Percentiles rank a stretch among this genome's conserved stretches.
Conservation (phyloP, 2,329 filamentous ascomycete genomes). For the Leptographium flavum region DNA sequence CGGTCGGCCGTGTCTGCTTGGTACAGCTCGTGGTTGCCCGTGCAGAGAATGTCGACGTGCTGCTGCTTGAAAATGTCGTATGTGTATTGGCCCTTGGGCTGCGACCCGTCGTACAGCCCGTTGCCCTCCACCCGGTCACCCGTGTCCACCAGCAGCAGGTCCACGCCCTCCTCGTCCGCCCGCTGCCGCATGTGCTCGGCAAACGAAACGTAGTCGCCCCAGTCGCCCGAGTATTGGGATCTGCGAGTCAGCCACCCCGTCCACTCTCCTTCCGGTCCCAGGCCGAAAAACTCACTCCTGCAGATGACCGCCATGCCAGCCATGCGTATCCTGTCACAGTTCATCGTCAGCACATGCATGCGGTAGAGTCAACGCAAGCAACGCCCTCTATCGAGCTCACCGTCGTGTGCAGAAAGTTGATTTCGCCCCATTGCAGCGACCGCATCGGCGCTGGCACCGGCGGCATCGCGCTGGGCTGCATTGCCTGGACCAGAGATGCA, state of each 20-base stretch:
- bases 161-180: conserved; percentile 64
- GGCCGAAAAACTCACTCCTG: conserved; percentile 65
- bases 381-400: conserved; percentile 1
- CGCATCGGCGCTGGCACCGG: conserved; percentile 72
- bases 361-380: neutral
- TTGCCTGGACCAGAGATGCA: conserved; percentile 25
- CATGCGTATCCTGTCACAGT: conserved; percentile 67
- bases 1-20: conserved; percentile 60
- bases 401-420: conserved; percentile 96
- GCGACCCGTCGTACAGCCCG: conserved; percentile 80
- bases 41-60: conserved; percentile 68
- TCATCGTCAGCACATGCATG: neutral
- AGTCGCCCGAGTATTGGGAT: conserved; percentile 86
- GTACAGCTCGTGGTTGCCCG: conserved; percentile 94
- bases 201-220: conserved; percentile 96
- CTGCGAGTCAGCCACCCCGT: conserved; percentile 23
- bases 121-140: conserved; percentile 90
- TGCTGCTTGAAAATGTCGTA: conserved; percentile 79
- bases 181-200: conserved; percentile 64
- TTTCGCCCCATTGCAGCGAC: conserved; percentile 76
- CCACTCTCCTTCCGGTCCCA: no score
- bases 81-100: conserved; percentile 76
- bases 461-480: conserved; percentile 67
- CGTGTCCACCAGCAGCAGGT: conserved; percentile 88
- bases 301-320: conserved; percentile 88